Percentiles rank a stretch among this genome's conserved stretches.
Evolutionary conservation across 106 monocot species (phyloP).

Genomic region (Platanthera guangdongensis): DNA sequence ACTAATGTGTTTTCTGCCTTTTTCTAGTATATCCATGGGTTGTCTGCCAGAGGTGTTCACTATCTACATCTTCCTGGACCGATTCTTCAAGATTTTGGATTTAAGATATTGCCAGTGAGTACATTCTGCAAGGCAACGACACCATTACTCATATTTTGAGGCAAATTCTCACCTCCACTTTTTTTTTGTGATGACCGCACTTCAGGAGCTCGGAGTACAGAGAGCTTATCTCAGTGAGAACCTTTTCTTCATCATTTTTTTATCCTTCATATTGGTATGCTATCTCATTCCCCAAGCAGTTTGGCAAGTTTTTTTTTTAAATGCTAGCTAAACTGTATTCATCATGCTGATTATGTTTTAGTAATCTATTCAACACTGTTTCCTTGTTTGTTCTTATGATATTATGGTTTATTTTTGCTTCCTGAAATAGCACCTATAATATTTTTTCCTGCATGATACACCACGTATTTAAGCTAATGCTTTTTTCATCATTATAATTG

Average conservation of each 20-base stretch:
- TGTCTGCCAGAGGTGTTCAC: constrained; percentile 72
- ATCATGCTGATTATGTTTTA: too few species aligned
- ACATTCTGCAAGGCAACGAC: background rate
- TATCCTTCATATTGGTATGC: constrained; percentile 43
- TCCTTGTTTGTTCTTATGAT: too few species aligned
- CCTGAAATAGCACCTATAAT: too few species aligned
- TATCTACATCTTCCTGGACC: constrained; percentile 75
- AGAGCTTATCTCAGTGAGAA: constrained; percentile 43
- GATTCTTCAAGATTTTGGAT: constrained; percentile 65
- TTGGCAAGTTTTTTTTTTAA: background rate
- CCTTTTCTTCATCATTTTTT: constrained; percentile 37
- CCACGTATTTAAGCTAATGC: too few species aligned
- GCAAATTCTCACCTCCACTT: background rate
- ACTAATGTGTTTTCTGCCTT: background rate
- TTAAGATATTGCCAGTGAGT: constrained; percentile 53
- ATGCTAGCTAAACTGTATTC: too few species aligned
- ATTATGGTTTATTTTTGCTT: too few species aligned
- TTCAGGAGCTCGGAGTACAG: constrained; percentile 34
- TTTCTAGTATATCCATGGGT: constrained; percentile 63
- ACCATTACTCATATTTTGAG: background rate
- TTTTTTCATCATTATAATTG: too few species aligned
- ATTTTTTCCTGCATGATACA: too few species aligned
- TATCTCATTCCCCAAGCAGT: background rate
- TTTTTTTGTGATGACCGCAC: background rate
- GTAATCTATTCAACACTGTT: too few species aligned